Base-by-base conservation (phyloP, 495 filamentous ascomycete genomes). In the Penicillium lagena region DNA sequence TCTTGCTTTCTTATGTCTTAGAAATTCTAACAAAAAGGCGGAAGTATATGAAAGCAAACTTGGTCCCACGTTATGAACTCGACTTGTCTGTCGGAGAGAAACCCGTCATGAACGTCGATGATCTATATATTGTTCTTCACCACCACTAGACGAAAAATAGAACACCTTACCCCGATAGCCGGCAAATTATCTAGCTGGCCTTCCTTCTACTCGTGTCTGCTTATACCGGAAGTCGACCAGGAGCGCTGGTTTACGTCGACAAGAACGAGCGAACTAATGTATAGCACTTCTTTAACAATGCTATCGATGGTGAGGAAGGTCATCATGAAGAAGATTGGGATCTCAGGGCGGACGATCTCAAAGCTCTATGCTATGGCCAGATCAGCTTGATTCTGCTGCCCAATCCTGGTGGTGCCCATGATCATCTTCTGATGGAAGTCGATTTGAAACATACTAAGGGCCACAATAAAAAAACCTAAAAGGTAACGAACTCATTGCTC, bases 281-380 rank as follows among this genome's bases (percentile, higher is more conserved):
- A 13, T n/a, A 38, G 13, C 13, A 44, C 17, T 49, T 42, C 33
- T 37, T 42, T 15, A 31, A 27, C 17, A 31, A 37, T 39, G 17
- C 11, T 13, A 35, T 13, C 30, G 38, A 48, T 42, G 3, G 31
- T 37, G 17, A 44, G 9, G n/a, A 34, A n/a, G 15, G 1, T 17
- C 15, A 32, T 14, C 1, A 33, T 29, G 4, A 41, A 35, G 40
- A 49, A 13, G n/a, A 48, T 35, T 41, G 7, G 39, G 35, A 49
- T 29, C 32, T 39, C 4, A 49, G 39, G 28, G 8, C 43, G 7
- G 37, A 51, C 12, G 34, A 50, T 32, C 36, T 51, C 11, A 50
- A 52, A 39, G 51, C 41, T n/a, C 35, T 54, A 22, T 54, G 42
- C 33, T 54, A 54, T 32, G 27, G 33, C 12, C 12, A 54, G 12